A percentile compares a stretch with the other conserved stretches of the same genome.
Evolutionary conservation across 2,329 filamentous ascomycete species (phyloP).

Genomic region (Colletotrichum karsti): DNA sequence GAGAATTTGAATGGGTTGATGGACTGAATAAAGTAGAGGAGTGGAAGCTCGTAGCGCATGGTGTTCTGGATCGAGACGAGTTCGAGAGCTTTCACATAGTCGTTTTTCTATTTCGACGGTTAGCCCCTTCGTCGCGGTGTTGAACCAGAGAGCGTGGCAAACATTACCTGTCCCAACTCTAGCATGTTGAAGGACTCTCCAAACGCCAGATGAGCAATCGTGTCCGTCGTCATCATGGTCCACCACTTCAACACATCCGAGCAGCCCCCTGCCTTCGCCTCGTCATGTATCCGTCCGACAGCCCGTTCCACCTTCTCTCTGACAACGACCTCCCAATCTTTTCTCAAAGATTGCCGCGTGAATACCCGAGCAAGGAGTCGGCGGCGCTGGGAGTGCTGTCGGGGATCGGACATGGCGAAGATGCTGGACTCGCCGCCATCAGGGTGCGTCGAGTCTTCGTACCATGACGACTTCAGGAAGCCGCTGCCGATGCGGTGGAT

Average conservation of each 20-base stretch:
- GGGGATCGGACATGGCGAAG: slow-evolving; percentile 15
- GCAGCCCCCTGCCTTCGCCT: slow-evolving; percentile 43
- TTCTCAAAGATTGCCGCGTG: slow-evolving; percentile 46
- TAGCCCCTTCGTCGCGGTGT: not conserved
- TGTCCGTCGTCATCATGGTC: slow-evolving; percentile 61
- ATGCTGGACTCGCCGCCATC: slow-evolving; percentile 13
- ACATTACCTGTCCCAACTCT: slow-evolving; percentile 38
- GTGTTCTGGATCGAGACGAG: slow-evolving; percentile 10
- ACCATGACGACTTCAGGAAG: slow-evolving; percentile 18
- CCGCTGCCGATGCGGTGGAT: slow-evolving; percentile 18
- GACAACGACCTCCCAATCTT: slow-evolving; percentile 41
- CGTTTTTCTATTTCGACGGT: not conserved
- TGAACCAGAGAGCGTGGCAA: not conserved
- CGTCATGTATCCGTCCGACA: slow-evolving; percentile 51
- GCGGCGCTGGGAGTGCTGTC: slow-evolving; percentile 33
- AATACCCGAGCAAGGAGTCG: slow-evolving; percentile 50
- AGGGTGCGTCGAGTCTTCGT: slow-evolving; percentile 5
- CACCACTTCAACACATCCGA: slow-evolving; percentile 63
- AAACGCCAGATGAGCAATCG: slow-evolving; percentile 62
- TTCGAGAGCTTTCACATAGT: slow-evolving; percentile 9
- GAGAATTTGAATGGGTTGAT: not conserved
- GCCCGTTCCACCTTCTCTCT: slow-evolving; percentile 45
- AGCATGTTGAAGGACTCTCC: slow-evolving; percentile 63
- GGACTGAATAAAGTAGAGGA: not conserved
- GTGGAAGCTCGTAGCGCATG: slow-evolving; percentile 1